Percentiles rank a stretch among this genome's conserved stretches.
Conservation (phyloP, 2,329 filamentous ascomycete genomes). For the Taxawa tesnikishii region DNA sequence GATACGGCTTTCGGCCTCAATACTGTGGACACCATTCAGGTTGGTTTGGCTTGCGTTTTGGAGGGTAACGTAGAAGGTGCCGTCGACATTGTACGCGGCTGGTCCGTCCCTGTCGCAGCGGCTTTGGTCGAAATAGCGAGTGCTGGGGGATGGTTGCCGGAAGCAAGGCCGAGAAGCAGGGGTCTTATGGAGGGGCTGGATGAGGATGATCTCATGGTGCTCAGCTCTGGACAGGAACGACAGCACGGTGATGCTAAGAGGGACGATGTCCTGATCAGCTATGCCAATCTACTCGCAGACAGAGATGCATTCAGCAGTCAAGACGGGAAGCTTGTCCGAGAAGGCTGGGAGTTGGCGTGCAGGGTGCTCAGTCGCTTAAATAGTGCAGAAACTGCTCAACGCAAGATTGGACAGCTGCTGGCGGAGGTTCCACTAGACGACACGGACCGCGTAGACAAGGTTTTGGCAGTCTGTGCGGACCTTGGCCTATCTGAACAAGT, state of each 20-base stretch:
- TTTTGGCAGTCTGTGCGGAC: slow-evolving; percentile 65
- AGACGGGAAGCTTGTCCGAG: slow-evolving; percentile 17
- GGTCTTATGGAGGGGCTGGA: slow-evolving; percentile 56
- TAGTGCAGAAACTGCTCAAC: slow-evolving; percentile 55
- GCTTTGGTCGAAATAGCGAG: slow-evolving; percentile 74
- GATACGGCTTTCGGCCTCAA: slow-evolving; percentile 62
- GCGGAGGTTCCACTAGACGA: slow-evolving; percentile 61
- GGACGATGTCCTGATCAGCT: slow-evolving; percentile 65
- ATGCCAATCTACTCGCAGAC: slow-evolving; percentile 52
- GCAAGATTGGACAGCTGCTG: slow-evolving; percentile 62
- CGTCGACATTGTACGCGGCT: slow-evolving; percentile 59
- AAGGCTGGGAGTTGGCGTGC: slow-evolving; percentile 86
- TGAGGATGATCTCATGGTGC: slow-evolving; percentile 71
- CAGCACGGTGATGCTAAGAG: slow-evolving; percentile 51
- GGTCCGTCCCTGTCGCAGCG: slow-evolving; percentile 69
- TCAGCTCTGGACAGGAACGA: slow-evolving; percentile 56
- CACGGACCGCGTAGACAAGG: slow-evolving; percentile 62
- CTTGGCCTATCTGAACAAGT: slow-evolving; percentile 70
- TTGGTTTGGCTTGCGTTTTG: slow-evolving; percentile 69
- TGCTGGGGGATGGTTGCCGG: slow-evolving; percentile 70
- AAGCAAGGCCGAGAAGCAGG: slow-evolving; percentile 38
- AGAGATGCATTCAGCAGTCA: slow-evolving; percentile 28
- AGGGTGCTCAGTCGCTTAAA: slow-evolving; percentile 73
- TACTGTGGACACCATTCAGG: slow-evolving; percentile 60
- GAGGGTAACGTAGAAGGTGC: slow-evolving; percentile 71